Evolutionary conservation across 169 alveolate species (phyloP).

Genomic region (Plasmodium yoelii): DNA sequence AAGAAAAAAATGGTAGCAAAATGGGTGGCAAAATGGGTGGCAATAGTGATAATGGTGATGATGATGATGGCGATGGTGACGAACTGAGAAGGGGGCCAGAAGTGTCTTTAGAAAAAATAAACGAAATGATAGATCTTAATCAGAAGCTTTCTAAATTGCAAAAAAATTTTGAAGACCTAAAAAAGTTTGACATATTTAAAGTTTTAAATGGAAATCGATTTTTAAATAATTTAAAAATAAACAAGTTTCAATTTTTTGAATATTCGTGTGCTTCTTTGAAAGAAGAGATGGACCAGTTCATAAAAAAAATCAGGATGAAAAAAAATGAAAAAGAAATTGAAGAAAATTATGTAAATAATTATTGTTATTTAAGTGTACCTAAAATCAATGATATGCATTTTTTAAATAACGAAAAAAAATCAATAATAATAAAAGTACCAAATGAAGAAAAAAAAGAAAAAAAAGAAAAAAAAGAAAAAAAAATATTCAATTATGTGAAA

Average conservation of each 20-base stretch:
- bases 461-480: conserved; percentile 27
- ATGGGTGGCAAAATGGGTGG: no score
- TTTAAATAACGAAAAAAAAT: conserved; percentile 22
- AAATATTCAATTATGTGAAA: conserved; percentile 1
- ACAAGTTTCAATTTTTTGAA: conserved; percentile 21
- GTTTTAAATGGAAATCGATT: conserved; percentile 26
- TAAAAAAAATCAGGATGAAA: conserved; percentile 6
- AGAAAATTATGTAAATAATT: conserved; percentile 2
- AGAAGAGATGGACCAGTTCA: conserved; percentile 27
- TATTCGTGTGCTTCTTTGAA: conserved; percentile 22
- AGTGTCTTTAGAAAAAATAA: conserved; percentile 22
- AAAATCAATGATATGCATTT: conserved; percentile 44
- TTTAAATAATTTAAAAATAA: conserved; percentile 23
- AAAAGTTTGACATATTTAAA: conserved; percentile 32
- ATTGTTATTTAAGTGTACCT: conserved; percentile 40
- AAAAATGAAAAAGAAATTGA: neutral
- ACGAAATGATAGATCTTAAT: conserved; percentile 53
- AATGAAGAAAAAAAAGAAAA: conserved; percentile 24
- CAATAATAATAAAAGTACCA: conserved; percentile 40
- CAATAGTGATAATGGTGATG: no score
- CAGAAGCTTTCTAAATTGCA: conserved; percentile 42
- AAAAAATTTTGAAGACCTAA: conserved; percentile 51
- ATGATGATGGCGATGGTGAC: no score
- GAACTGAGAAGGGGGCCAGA: no score
- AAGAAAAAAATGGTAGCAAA: neutral